A percentile compares a stretch with the other conserved stretches of the same genome.
Evolutionary conservation across 352 stramenopile species (phyloP).

Genomic region (Phytophthora foliorum): DNA sequence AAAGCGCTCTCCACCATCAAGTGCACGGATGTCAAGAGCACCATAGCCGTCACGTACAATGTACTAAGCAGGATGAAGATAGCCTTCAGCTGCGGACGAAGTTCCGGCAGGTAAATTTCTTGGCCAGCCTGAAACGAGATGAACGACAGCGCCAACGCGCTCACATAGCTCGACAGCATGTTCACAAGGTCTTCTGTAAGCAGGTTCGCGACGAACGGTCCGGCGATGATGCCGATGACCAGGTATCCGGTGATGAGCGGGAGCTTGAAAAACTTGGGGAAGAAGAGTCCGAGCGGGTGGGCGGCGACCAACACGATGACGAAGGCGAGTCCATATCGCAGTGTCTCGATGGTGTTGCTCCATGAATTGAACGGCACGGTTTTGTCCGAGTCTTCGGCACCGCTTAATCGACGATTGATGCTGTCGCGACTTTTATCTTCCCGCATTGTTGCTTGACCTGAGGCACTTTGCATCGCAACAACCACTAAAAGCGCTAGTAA

Average conservation of each 20-base stretch:
- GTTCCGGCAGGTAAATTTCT: constrained; percentile 73
- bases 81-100: constrained; percentile 63
- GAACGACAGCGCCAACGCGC: constrained; percentile 71
- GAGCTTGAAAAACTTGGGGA: constrained; percentile 59
- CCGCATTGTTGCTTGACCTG: constrained; percentile 11
- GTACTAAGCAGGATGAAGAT: constrained; percentile 57
- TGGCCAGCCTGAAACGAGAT: constrained; percentile 79
- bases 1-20: constrained; percentile 53
- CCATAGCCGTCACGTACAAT: constrained; percentile 65
- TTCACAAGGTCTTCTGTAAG: constrained; percentile 47
- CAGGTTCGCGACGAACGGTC: constrained; percentile 65
- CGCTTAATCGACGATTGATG: constrained; percentile 31
- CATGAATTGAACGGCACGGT: constrained; percentile 19
- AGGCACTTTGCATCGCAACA: background rate
- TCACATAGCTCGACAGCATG: constrained; percentile 62
- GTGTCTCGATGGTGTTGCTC: constrained; percentile 48
- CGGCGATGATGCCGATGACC: constrained; percentile 63
- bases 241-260: constrained; percentile 77
- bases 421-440: background rate
- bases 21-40: constrained; percentile 50
- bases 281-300: constrained; percentile 56
- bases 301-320: constrained; percentile 64
- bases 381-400: constrained; percentile 21
- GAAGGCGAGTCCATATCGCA: constrained; percentile 59
- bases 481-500: background rate